phyloP scores from a whole-genome alignment of 306 rosid genomes.

The Lagenaria siceraria region DNA sequence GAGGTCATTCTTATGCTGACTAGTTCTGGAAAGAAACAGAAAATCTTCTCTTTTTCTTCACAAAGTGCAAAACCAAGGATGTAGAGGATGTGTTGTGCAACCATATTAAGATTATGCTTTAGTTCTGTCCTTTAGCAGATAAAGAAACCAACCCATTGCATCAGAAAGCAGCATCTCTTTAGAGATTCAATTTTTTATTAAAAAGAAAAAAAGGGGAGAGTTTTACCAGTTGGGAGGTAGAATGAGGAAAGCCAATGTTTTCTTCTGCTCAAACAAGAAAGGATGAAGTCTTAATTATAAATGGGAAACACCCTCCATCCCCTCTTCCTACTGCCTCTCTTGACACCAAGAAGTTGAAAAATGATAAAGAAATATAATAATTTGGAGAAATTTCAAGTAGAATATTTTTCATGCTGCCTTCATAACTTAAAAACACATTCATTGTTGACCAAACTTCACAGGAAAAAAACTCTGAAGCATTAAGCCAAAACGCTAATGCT shows the following conservation, averaged over 20 bases:
- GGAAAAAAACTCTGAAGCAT: neutral
- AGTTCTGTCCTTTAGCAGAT: neutral
- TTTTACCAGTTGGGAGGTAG: neutral
- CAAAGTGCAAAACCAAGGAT: neutral
- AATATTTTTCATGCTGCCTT: neutral
- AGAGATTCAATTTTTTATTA: neutral
- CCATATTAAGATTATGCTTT: neutral
- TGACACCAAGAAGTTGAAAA: neutral
- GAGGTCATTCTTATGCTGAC: neutral
- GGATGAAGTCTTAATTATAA: neutral
- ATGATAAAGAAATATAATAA: too few relatives aligned
- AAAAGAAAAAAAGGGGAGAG: neutral
- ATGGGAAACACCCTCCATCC: neutral
- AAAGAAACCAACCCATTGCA: neutral
- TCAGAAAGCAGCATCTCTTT: neutral
- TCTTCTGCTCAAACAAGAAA: neutral
- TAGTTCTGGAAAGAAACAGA: neutral
- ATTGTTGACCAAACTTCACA: neutral
- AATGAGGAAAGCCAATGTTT: neutral
- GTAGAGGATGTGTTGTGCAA: neutral
- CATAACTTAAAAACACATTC: neutral
- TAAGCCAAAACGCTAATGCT: neutral
- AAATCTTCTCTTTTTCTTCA: neutral
- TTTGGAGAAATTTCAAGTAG: neutral
- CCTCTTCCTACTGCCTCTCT: neutral